Conservation (phyloP, 371 early-diverging fungal genomes). For the Syncephalastrum racemosum region DNA sequence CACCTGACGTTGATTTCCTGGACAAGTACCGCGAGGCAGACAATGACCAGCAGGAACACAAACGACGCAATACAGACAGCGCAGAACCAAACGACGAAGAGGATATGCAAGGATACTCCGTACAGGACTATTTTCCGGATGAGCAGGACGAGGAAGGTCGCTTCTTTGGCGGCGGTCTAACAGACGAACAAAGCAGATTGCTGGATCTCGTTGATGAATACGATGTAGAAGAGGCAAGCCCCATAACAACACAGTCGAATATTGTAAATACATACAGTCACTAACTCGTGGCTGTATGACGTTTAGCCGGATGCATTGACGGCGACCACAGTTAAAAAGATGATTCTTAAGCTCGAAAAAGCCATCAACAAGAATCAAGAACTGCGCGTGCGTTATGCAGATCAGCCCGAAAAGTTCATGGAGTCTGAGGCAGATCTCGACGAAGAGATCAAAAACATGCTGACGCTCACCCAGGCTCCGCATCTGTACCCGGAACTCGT, state of each 20-base stretch:
- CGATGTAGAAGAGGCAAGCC: slow-evolving; percentile 68
- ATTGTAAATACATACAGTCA: neutral
- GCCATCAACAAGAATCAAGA: slow-evolving; percentile 86
- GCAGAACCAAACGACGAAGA: slow-evolving; percentile 48
- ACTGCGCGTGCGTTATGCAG: slow-evolving; percentile 80
- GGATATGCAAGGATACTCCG: slow-evolving; percentile 19
- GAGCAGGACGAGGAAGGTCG: slow-evolving; percentile 75
- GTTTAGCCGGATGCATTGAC: slow-evolving; percentile 59
- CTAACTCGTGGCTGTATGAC: neutral
- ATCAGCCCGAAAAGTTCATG: slow-evolving; percentile 82
- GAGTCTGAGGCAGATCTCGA: slow-evolving; percentile 95
- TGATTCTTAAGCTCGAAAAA: slow-evolving; percentile 83
- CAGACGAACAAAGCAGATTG: slow-evolving; percentile 73
- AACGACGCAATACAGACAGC: slow-evolving; percentile 24
- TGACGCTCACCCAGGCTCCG: slow-evolving; percentile 76
- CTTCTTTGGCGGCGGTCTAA: slow-evolving; percentile 86
- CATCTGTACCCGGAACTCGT: slow-evolving; percentile 75
- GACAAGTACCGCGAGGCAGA: slow-evolving; percentile 39
- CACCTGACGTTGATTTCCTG: slow-evolving; percentile 45
- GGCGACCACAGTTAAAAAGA: slow-evolving; percentile 62
- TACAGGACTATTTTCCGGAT: slow-evolving; percentile 10
- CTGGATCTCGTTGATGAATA: slow-evolving; percentile 82
- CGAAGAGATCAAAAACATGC: slow-evolving; percentile 79
- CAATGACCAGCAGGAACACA: slow-evolving; percentile 19
- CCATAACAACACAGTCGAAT: neutral